These are phyloP conservation scores for Laguncularia racemosa DNA, from an alignment of 345 rosid species.

Conservation along the genomic window DNA sequence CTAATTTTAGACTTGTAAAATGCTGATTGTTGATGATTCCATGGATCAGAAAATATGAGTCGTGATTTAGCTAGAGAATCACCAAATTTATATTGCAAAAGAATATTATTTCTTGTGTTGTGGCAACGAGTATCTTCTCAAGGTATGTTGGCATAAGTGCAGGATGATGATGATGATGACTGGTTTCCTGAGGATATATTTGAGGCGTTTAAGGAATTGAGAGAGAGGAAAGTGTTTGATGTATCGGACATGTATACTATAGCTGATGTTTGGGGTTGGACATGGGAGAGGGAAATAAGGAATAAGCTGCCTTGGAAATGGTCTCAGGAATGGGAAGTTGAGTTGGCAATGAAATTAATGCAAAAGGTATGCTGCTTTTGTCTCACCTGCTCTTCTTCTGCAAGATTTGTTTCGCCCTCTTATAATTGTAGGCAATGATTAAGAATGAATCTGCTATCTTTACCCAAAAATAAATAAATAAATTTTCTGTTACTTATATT, in stretches of 20 bases:
- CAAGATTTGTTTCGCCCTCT: background rate
- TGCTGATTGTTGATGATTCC: no score
- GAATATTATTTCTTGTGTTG: no score
- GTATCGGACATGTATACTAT: conserved; percentile 86
- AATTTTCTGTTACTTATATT: no score
- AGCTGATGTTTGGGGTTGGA: conserved; percentile 99
- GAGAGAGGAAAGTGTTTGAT: conserved; percentile 66
- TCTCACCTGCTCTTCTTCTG: conserved; percentile 1
- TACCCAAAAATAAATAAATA: no score
- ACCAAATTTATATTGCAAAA: no score
- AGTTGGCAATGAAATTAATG: conserved; percentile 71
- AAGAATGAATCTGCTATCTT: no score
- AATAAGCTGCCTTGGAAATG: conserved; percentile 68
- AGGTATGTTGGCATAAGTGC: conserved; percentile 7
- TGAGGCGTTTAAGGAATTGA: conserved; percentile 86
- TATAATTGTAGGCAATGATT: background rate
- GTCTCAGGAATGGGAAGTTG: conserved; percentile 98
- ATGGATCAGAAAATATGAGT: no score
- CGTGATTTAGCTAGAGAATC: no score
- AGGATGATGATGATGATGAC: conserved; percentile 84
- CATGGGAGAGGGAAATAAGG: conserved; percentile 84
- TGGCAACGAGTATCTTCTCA: no score
- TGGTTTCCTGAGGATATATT: conserved; percentile 85
- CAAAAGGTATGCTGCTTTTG: conserved; percentile 47
- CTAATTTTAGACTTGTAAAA: no score